Base-by-base conservation (phyloP, 192 early-diverging fungal species). In the Linderina pennispora region DNA sequence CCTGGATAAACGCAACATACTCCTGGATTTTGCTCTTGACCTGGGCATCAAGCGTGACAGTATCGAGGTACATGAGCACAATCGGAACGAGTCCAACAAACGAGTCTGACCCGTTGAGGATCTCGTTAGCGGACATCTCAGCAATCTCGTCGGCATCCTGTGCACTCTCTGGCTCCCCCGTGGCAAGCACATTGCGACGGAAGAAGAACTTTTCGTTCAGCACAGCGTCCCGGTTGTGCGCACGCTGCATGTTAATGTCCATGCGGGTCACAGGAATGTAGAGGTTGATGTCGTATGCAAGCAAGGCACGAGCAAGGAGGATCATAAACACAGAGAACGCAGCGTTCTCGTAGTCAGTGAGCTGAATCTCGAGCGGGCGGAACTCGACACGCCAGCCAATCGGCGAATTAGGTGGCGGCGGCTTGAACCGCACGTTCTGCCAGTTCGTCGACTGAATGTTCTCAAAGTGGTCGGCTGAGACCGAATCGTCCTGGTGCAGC, bases 361-460 rank as follows among this genome's bases (percentile, higher is more conserved):
- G 53, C 68, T 99, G 96, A 43, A 96, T 80, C 62, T 99, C 96
- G 82, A 95, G 89, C 26, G 88, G 87, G 24, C 96, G 78, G 75
- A 99, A 99, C 70, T 99, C 96, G 22, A 99, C 92, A 35, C 96
- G 80, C 96, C 96, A 99, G 11, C 96, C 96, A 57, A 99, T 94
- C 2, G 81, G 80, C 23, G 86, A 82, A 43, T 82, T 80, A 10
- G 90, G 92, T 23, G 94, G 87, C 10, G 96, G 96, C 24, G 92
- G 91, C 75, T 99, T 99, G 78, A 99, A 99, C 7, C 96, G 85
- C 82, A 96, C 87, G 13, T 92, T 94, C 74, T 99, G 96, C 96
- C 96, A 99, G 69, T 99, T 99, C 35, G 96, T 99, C n/a, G 87
- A 90, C 76, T 99, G 96, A 28, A 99, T 80, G 66, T 99, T 99